Evolutionary conservation across 768 basidiomycete genomes (phyloP).

Genomic region (Termitomyces eurrhizus): DNA sequence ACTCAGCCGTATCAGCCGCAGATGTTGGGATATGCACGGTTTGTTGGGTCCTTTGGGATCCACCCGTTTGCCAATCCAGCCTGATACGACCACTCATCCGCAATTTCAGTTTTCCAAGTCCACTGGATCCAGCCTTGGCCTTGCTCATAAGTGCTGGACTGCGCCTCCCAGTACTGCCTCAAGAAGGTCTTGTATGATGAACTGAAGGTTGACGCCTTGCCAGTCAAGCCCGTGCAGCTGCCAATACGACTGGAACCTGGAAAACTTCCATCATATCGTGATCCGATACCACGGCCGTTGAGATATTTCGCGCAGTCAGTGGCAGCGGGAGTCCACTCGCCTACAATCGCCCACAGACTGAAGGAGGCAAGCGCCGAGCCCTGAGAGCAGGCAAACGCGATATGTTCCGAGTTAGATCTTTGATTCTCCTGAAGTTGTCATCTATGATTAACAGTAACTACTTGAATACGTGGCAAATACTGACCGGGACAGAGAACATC

Average conservation of each 20-base stretch:
- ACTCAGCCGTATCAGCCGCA: constrained; percentile 49
- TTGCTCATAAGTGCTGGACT: constrained; percentile 67
- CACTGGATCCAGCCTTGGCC: constrained; percentile 77
- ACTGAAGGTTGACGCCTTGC: constrained; percentile 72
- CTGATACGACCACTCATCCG: constrained; percentile 90
- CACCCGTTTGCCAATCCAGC: constrained; percentile 77
- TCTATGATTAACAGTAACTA: too few species aligned
- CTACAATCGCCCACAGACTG: constrained; percentile 78
- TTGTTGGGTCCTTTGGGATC: constrained; percentile 66
- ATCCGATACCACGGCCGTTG: constrained; percentile 75
- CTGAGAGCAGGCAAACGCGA: constrained; percentile 51
- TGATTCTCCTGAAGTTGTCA: constrained; percentile 35
- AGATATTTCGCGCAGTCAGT: constrained; percentile 81
- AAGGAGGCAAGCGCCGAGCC: constrained; percentile 44
- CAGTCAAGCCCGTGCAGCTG: constrained; percentile 71
- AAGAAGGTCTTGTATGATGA: constrained; percentile 78
- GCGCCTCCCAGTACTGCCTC: constrained; percentile 81
- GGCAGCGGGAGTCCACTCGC: constrained; percentile 81
- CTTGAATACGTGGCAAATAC: constrained; percentile 11
- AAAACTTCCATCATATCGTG: constrained; percentile 61
- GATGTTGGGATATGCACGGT: constrained; percentile 53
- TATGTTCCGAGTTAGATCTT: constrained; percentile 51
- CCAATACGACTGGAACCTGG: constrained; percentile 66
- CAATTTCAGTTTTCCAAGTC: constrained; percentile 81
- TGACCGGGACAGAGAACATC: constrained; percentile 59